Percentiles rank a stretch among this genome's conserved stretches.
These are phyloP conservation scores for Lentinus tigrinus DNA, from an alignment of 768 basidiomycete genomes.

Conservation along the genomic window DNA sequence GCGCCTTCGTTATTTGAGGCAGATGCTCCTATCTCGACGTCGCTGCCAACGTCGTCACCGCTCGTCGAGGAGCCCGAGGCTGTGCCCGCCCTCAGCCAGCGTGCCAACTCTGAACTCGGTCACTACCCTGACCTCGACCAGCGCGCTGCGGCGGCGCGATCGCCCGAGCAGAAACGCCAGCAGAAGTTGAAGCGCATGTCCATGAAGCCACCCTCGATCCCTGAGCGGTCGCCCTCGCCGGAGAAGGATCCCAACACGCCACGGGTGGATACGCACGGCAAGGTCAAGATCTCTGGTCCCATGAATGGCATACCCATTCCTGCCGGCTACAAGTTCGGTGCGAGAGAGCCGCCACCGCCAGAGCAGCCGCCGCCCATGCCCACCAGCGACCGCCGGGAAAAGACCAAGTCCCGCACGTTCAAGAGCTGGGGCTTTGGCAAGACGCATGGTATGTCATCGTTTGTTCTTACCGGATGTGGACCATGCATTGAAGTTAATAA, in stretches of 20 bases:
- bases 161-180: slow-evolving; percentile 60
- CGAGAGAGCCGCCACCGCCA: slow-evolving; percentile 56
- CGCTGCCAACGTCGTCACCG: slow-evolving; percentile 50
- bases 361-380: slow-evolving; percentile 22
- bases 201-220: slow-evolving; percentile 49
- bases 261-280: slow-evolving; percentile 51
- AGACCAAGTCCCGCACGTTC: slow-evolving; percentile 90
- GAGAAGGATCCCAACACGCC: slow-evolving; percentile 52
- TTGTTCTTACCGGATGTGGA: not conserved
- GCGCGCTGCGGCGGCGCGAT: slow-evolving; percentile 39
- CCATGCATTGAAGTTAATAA: not conserved
- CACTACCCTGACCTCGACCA: slow-evolving; percentile 69
- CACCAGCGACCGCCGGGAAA: slow-evolving; percentile 75
- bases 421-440: slow-evolving; percentile 78
- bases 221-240: slow-evolving; percentile 41
- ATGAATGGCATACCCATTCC: slow-evolving; percentile 84
- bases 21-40: slow-evolving; percentile 62
- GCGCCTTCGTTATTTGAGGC: slow-evolving; percentile 51
- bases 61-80: slow-evolving; percentile 35
- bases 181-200: slow-evolving; percentile 56
- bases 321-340: slow-evolving; percentile 86
- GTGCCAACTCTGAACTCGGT: slow-evolving; percentile 80
- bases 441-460: slow-evolving; percentile 36
- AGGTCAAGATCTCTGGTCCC: slow-evolving; percentile 88
- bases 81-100: slow-evolving; percentile 38